phyloP scores from a whole-genome alignment of 495 filamentous ascomycete species.

The Daldinia grandis region DNA sequence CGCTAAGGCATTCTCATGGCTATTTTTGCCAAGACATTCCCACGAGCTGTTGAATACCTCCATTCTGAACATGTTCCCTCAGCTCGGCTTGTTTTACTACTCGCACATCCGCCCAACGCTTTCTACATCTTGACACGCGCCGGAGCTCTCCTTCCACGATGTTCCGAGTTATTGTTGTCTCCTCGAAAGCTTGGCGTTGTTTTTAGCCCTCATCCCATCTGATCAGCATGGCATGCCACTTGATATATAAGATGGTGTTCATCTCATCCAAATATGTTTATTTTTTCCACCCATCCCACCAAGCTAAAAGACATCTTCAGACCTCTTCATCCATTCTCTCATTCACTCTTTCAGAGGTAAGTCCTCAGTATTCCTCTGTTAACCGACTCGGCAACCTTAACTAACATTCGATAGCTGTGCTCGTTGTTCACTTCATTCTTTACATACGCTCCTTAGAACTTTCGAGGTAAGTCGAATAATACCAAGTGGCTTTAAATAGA shows the following conservation, averaged over 20 bases:
- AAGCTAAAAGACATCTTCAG: slow-evolving; percentile 48
- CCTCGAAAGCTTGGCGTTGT: slow-evolving; percentile 52
- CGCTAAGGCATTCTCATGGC: neutral
- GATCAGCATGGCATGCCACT: slow-evolving; percentile 37
- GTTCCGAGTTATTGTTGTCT: slow-evolving; percentile 52
- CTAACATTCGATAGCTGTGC: slow-evolving; percentile 56
- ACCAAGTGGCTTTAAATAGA: neutral
- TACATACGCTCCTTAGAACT: slow-evolving; percentile 52
- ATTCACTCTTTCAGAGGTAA: slow-evolving; percentile 61
- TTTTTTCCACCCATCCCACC: slow-evolving; percentile 51
- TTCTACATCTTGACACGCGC: slow-evolving; percentile 56
- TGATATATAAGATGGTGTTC: slow-evolving; percentile 53
- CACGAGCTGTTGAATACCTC: slow-evolving; percentile 36
- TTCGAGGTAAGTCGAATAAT: slow-evolving; percentile 48
- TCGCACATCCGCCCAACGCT: slow-evolving; percentile 45
- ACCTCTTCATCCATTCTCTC: slow-evolving; percentile 47
- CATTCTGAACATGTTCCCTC: slow-evolving; percentile 32
- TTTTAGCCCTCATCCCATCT: slow-evolving; percentile 50
- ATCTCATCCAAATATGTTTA: slow-evolving; percentile 31
- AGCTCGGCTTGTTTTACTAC: slow-evolving; percentile 53
- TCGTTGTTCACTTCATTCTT: slow-evolving; percentile 61
- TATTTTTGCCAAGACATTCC: slow-evolving; percentile 31
- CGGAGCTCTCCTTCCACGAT: slow-evolving; percentile 52
- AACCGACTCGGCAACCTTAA: slow-evolving; percentile 1
- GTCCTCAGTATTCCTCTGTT: slow-evolving; percentile 16